These are phyloP conservation scores for Pulveroboletus sp. DNA, from an alignment of 768 basidiomycete genomes.

Conservation along the genomic window DNA sequence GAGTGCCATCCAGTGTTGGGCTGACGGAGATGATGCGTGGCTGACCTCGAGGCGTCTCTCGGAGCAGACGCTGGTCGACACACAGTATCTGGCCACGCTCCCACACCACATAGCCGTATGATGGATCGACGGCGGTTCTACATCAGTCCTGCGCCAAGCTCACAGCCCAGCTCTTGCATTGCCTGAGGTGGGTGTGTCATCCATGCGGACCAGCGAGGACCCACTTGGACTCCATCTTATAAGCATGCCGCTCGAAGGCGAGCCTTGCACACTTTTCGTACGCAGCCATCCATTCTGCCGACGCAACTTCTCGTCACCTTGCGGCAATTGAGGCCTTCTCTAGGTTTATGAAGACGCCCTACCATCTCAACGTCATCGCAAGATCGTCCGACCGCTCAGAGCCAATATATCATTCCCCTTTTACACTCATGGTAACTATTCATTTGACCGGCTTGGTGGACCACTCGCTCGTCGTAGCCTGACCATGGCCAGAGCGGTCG, in stretches of 20 bases:
- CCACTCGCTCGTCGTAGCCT: too few species aligned
- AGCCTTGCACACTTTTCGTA: background rate
- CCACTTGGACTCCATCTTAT: background rate
- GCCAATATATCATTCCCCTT: background rate
- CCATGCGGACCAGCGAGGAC: background rate
- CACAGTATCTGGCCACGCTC: background rate
- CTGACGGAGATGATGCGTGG: slow-evolving; percentile 1
- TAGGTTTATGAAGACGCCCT: background rate
- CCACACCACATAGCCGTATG: background rate
- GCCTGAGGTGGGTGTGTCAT: background rate
- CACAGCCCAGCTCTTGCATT: background rate
- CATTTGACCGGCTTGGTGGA: background rate
- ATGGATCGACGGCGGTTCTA: slow-evolving; percentile 2
- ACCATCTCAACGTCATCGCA: background rate
- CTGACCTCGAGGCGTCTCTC: background rate
- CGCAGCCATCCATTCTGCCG: background rate
- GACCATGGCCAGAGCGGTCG: background rate
- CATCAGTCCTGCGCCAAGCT: background rate
- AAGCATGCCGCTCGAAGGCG: background rate
- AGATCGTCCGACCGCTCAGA: background rate
- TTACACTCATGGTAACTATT: background rate
- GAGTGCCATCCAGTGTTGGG: background rate
- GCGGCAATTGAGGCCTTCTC: background rate
- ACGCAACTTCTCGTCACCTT: background rate
- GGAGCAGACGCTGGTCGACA: background rate